A percentile compares a stretch with the other conserved stretches of the same genome.
These are phyloP conservation scores for Niebla homalea DNA, from an alignment of 495 filamentous ascomycete genomes.

Conservation along the genomic window DNA sequence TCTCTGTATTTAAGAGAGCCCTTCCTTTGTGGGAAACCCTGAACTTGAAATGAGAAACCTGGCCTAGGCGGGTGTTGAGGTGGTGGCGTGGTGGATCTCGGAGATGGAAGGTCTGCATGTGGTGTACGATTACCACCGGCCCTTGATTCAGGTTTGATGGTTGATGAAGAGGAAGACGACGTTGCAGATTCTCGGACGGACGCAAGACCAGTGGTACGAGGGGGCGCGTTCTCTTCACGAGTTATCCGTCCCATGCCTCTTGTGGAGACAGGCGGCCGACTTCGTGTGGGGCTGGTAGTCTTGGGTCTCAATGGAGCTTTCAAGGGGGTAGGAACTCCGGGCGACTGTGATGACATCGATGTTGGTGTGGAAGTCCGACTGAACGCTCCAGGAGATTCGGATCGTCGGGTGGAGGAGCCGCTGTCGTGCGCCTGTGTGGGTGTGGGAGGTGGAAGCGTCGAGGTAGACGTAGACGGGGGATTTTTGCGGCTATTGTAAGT, in stretches of 20 bases:
- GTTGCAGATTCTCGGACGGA: constrained; percentile 49
- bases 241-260: constrained; percentile 26
- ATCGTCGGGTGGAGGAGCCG: constrained; percentile 88
- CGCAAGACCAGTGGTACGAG: constrained; percentile 44
- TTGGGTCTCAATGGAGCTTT: constrained; percentile 43
- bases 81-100: constrained; percentile 46
- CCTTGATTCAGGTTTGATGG: constrained; percentile 27
- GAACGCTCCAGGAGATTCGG: constrained; percentile 81
- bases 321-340: constrained; percentile 53
- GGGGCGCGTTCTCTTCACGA: constrained; percentile 33
- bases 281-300: constrained; percentile 52
- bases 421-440: constrained; percentile 54
- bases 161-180: constrained; percentile 48
- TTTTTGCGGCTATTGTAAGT: constrained; percentile 11
- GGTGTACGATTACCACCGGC: constrained; percentile 12
- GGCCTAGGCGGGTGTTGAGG: constrained; percentile 51
- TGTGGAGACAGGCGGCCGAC: constrained; percentile 50
- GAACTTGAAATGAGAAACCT: constrained; percentile 19
- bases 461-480: constrained; percentile 6
- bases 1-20: constrained; percentile 1
- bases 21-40: constrained; percentile 10
- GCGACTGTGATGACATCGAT: constrained; percentile 93
- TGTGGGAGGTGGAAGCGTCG: constrained; percentile 49
- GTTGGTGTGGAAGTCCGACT: constrained; percentile 88
- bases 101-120: constrained; percentile 17